Evolutionary conservation across 331 rosid species (phyloP).

Genomic region (Quercus phellos): DNA sequence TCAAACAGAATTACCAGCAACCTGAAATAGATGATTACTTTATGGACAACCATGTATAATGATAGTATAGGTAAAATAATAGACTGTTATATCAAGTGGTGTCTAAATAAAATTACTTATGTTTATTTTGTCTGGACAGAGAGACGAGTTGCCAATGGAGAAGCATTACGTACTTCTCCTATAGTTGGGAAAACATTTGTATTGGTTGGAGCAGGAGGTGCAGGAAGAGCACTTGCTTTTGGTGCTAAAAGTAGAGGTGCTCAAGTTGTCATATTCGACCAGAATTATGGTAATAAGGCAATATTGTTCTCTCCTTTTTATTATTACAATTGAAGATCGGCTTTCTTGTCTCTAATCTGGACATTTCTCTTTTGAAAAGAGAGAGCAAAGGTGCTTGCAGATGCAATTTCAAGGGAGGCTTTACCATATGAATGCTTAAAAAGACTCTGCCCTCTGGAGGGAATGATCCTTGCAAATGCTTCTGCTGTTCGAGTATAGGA

Average conservation of each 20-base stretch:
- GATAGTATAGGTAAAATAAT: background rate
- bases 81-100: background rate
- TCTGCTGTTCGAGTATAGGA: constrained; percentile 13
- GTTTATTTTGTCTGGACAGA: background rate
- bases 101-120: background rate
- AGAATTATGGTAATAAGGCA: constrained; percentile 32
- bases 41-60: background rate
- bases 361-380: constrained; percentile 18
- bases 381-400: constrained; percentile 39
- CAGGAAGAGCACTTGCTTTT: constrained; percentile 45
- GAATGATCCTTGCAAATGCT: constrained; percentile 49
- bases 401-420: constrained; percentile 35
- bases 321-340: background rate
- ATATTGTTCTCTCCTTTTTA: background rate
- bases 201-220: constrained; percentile 47
- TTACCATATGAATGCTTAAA: constrained; percentile 22
- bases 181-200: constrained; percentile 35
- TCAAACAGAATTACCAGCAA: background rate
- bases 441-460: constrained; percentile 32
- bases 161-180: constrained; percentile 20
- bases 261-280: constrained; percentile 35
- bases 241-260: constrained; percentile 47
- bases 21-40: background rate
- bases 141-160: constrained; percentile 5
- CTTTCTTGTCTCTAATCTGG: background rate